Percentiles rank a stretch among this genome's conserved stretches.
Conservation (phyloP, 169 alveolate species). For the Plasmodium gonderi region DNA sequence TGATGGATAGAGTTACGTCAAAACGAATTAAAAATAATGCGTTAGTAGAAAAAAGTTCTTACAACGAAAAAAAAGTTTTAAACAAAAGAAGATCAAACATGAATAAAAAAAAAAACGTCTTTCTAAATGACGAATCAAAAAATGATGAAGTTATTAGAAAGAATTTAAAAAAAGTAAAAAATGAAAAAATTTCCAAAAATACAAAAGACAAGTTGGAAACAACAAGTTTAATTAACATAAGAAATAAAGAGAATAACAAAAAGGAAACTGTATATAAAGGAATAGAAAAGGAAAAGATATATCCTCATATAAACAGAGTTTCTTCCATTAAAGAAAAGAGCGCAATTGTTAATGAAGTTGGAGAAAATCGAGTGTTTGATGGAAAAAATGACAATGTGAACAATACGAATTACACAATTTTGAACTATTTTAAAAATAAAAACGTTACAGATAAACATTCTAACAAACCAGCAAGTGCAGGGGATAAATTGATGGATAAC, state of each 20-base stretch:
- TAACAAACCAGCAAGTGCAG: neutral
- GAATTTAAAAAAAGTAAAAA: constrained; percentile 29
- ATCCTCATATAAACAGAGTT: neutral
- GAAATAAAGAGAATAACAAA: constrained; percentile 29
- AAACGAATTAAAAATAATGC: constrained; percentile 54
- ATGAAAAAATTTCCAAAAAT: constrained; percentile 44
- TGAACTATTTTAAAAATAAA: constrained; percentile 14
- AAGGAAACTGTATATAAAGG: constrained; percentile 18
- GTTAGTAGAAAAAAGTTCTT: constrained; percentile 22
- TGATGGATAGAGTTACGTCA: constrained; percentile 49
- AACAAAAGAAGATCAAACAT: constrained; percentile 27
- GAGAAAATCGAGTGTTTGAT: constrained; percentile 4
- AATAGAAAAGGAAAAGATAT: constrained; percentile 37
- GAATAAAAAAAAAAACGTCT: constrained; percentile 33
- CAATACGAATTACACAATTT: constrained; percentile 10
- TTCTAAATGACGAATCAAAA: constrained; percentile 10
- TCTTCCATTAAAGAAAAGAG: neutral
- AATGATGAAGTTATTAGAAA: constrained; percentile 8
- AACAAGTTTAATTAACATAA: constrained; percentile 26
- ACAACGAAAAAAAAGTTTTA: constrained; percentile 25
- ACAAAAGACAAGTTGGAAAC: constrained; percentile 29
- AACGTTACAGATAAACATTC: neutral
- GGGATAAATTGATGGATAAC: neutral
- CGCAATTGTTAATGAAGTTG: neutral
- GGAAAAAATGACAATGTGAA: constrained; percentile 12